A percentile compares a stretch with the other conserved stretches of the same genome.
phyloP scores from a whole-genome alignment of 225 moss, liverwort and hornwort genomes.

The Asterella californica region DNA sequence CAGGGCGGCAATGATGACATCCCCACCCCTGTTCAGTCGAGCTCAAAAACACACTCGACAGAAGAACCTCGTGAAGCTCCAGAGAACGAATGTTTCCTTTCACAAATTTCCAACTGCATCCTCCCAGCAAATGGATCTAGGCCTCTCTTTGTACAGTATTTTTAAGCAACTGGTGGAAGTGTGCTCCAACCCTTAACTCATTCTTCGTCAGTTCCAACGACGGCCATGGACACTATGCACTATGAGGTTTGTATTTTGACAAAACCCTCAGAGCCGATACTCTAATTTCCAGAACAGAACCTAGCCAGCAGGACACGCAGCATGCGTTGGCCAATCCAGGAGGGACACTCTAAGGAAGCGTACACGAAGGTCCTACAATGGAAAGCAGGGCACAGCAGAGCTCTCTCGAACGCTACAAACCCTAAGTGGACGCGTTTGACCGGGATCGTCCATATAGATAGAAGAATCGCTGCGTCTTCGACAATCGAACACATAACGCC shows the following conservation, averaged over 20 bases:
- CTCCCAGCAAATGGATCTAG: conserved; percentile 1
- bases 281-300: neutral
- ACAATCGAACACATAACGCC: neutral
- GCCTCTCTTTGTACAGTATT: conserved; percentile 7
- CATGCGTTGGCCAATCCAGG: neutral
- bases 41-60: neutral
- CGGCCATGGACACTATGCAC: neutral
- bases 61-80: neutral
- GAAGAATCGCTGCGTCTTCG: neutral
- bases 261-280: neutral
- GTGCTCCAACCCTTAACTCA: neutral
- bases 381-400: neutral
- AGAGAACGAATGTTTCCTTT: neutral
- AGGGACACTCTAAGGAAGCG: neutral
- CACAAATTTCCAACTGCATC: neutral
- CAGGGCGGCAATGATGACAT: neutral
- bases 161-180: neutral
- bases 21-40: neutral
- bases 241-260: neutral
- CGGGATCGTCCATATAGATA: neutral
- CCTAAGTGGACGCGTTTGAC: neutral
- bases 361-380: neutral
- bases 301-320: conserved; percentile 2
- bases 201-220: neutral
- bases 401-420: neutral